Evolutionary conservation across 2,329 filamentous ascomycete genomes (phyloP), one percentile per base, ranked within the genome.

Genomic region (Hysterium pulicare): DNA sequence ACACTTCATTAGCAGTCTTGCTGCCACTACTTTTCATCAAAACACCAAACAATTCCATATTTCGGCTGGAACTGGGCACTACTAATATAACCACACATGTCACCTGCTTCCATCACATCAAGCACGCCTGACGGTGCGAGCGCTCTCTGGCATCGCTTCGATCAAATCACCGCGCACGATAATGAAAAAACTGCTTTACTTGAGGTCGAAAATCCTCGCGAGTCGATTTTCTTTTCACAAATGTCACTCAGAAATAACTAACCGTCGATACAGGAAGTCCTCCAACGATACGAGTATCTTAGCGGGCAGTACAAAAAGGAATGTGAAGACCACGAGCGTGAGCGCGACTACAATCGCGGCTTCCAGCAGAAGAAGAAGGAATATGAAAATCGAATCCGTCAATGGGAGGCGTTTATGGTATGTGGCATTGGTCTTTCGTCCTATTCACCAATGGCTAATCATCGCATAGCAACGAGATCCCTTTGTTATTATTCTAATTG

Each of bases 401-500:
- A 42, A 16, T 46, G 58, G 34, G 45, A 58, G 30, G 50, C 46
- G n/a, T 49, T 54, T 35, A 47, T 67, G 41, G 62, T 64, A 51
- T 40, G 48, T 34, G 10, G 13, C 26, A 20, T 36, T 21, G 5
- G 20, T 43, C 44, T 30, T 44, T 20, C 15, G 20, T 16, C 24
- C 20, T 5, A 24, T 22, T 15, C 34, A 9, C 20, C 31, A 26
- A 31, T 10, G 40, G 22, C 24, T 6, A 0, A 10, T n/a, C 6
- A 15, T 32, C 10, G 34, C 51, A 21, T 50, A 75, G 72, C 70
- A 75, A 39, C 71, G 72, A 40, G 74, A 79, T 59, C 71, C 76
- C 4, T 80, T 76, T 50, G 66, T 80, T 31, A 58, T 77, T 13
- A 67, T 78, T 23, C 64, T 81, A 26, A 67, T 81, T 37, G 77